Evolutionary conservation across 108 stramenopile genomes (phyloP).

Genomic region (Cyclotella kingstonii): DNA sequence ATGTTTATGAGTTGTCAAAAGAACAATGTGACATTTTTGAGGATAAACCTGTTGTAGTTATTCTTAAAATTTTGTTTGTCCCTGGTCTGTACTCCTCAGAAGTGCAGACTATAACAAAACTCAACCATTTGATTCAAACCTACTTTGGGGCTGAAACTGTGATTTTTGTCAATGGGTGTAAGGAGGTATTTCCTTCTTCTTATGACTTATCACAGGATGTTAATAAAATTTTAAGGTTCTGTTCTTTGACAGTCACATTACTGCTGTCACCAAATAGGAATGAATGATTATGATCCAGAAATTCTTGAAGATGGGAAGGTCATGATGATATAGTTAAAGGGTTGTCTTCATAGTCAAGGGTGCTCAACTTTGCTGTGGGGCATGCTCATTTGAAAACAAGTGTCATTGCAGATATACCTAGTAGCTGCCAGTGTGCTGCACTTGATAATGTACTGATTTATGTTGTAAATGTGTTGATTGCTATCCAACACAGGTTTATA

Average conservation of each 20-base stretch:
- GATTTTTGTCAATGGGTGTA: conserved; percentile 60
- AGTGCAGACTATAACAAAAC: conserved; percentile 64
- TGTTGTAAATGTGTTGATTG: conserved; percentile 67
- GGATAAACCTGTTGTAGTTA: conserved; percentile 44
- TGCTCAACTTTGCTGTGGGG: not conserved
- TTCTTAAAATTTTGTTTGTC: conserved; percentile 67
- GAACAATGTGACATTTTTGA: conserved; percentile 21
- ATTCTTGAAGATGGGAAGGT: conserved; percentile 3
- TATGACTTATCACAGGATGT: conserved; percentile 47
- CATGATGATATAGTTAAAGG: not conserved
- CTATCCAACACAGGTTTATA: conserved; percentile 36
- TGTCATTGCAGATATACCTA: conserved; percentile 14
- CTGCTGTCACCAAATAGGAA: conserved; percentile 15
- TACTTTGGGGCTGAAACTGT: conserved; percentile 41
- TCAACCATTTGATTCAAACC: conserved; percentile 47
- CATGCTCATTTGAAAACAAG: conserved; percentile 1
- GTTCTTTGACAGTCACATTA: conserved; percentile 3
- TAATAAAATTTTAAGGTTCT: conserved; percentile 5
- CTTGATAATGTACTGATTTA: conserved; percentile 62
- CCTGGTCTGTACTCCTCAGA: conserved; percentile 70
- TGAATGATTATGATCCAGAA: conserved; percentile 8
- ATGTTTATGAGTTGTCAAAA: conserved; percentile 38
- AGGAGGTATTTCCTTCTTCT: conserved; percentile 60
- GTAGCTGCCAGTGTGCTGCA: conserved; percentile 47
- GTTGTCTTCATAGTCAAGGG: not conserved